Base-by-base conservation (phyloP, 805 yeast species). In the Middelhovenomyces tepae region DNA sequence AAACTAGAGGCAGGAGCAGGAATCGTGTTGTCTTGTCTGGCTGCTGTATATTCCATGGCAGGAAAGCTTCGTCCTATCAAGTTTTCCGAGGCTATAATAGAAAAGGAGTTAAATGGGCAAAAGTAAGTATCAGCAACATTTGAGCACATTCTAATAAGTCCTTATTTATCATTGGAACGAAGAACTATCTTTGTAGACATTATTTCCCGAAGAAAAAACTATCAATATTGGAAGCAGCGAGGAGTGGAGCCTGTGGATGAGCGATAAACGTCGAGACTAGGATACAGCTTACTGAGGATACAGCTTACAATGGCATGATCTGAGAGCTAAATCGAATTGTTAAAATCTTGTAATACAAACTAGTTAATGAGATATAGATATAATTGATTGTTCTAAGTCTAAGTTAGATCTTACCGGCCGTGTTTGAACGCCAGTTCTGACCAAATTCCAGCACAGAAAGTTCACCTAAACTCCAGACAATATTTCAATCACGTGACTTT, bases 161-260 rank as follows among this genome's bases (percentile, higher is more conserved):
- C 68, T 13, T 73, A 57, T 44, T 71, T 65, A 30, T 50, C 55
- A 8, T 54, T 73, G 26, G 73, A 73, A 33, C 62, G 68, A 17
- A 57, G 78, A 35, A 59, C 71, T 3, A 66, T 61, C 5, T 78
- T 72, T 44, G 56, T 75, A 27, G 73, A 77, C 45, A 54, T 76
- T 6, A 40, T 39, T 1, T 40, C 50, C 9, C 67, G 64, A 49
- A 59, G 85, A 42, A 39, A 49, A 27, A 69, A 67, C 38, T 73
- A 59, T 46, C 38, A 39, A 7, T 40, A 40, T 6, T 55, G 58
- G 57, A 20, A 16, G 15, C 13, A 26, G 6, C n/a, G 10, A 8
- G 27, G 27, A 7, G 35, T 10, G n/a, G 28, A n/a, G 28, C 28
- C 26, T 16, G 5, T n/a, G n/a, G 36, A 21, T 19, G 11, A 18